Percentiles rank a stretch among this genome's conserved stretches.
Conservation (phyloP, 441 rosid genomes). For the Flueggea neowawraea region DNA sequence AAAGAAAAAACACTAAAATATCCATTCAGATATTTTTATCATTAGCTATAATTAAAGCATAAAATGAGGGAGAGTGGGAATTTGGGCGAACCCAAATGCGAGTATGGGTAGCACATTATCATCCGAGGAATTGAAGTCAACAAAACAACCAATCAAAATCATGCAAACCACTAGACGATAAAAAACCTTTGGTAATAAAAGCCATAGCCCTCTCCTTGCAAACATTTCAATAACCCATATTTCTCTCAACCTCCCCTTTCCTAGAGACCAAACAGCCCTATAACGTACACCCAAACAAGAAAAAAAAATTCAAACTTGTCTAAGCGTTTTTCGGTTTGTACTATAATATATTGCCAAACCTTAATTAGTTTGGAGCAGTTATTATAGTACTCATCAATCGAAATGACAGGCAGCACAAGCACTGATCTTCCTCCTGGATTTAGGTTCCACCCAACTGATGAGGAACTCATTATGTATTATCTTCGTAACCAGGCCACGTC, state of each 20-base stretch:
- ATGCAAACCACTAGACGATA: slow-evolving; percentile 25
- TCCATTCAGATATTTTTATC: too few species aligned
- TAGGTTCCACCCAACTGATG: slow-evolving; percentile 93
- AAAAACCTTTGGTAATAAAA: slow-evolving; percentile 40
- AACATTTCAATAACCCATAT: slow-evolving; percentile 58
- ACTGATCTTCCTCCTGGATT: slow-evolving; percentile 82
- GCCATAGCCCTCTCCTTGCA: slow-evolving; percentile 31
- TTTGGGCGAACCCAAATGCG: too few species aligned
- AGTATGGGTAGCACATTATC: not conserved
- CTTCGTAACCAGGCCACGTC: slow-evolving; percentile 79
- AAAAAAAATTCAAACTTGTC: too few species aligned
- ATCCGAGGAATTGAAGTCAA: slow-evolving; percentile 27
- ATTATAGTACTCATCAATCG: too few species aligned
- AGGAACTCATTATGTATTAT: slow-evolving; percentile 71
- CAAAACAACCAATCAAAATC: slow-evolving; percentile 32
- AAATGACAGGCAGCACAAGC: slow-evolving; percentile 13
- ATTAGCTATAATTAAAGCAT: too few species aligned
- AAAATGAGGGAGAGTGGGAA: not conserved
- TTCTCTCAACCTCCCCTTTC: slow-evolving; percentile 11
- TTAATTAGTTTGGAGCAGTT: too few species aligned
- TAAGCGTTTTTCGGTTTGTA: too few species aligned
- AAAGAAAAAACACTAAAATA: too few species aligned
- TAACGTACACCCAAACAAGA: too few species aligned
- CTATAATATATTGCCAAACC: too few species aligned
- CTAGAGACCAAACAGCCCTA: not conserved